Conservation (phyloP, 2,329 filamentous ascomycete species). For the Neurospora sp. region DNA sequence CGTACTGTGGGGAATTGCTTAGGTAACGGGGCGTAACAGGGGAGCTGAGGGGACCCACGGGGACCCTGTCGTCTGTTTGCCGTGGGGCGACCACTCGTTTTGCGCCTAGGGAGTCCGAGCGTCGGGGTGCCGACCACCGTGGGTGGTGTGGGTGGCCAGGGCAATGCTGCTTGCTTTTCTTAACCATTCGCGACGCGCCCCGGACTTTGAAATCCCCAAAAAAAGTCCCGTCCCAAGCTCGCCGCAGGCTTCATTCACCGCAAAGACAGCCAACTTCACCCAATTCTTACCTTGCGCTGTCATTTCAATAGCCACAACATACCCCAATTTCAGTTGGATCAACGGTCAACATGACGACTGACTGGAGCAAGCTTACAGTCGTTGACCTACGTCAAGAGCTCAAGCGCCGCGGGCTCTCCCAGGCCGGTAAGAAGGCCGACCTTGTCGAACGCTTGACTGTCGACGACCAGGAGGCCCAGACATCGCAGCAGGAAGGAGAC, state of each 20-base stretch:
- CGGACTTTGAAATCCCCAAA: background rate
- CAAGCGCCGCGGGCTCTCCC: constrained; percentile 58
- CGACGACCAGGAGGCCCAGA: constrained; percentile 21
- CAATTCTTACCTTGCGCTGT: background rate
- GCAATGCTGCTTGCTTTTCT: background rate
- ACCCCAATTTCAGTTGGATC: background rate
- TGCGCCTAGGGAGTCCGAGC: background rate
- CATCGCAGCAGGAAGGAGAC: constrained; percentile 5
- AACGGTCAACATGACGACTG: constrained; percentile 31
- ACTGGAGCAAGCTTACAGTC: constrained; percentile 57
- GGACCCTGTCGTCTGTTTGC: background rate
- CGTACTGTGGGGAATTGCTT: background rate
- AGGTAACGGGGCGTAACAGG: background rate
- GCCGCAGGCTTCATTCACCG: background rate
- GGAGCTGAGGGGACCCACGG: background rate
- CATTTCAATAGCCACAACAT: background rate
- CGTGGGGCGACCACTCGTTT: background rate
- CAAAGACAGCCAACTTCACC: background rate
- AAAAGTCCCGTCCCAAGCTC: background rate
- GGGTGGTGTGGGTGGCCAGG: background rate
- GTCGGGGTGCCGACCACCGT: background rate
- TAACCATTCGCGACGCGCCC: background rate
- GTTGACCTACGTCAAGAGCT: constrained; percentile 66
- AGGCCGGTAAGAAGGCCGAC: constrained; percentile 61
- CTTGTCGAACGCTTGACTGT: constrained; percentile 54